Evolutionary conservation across 805 yeast genomes (phyloP), one percentile per base, ranked within the genome.

Genomic region (Zygotorulaspora florentina): DNA sequence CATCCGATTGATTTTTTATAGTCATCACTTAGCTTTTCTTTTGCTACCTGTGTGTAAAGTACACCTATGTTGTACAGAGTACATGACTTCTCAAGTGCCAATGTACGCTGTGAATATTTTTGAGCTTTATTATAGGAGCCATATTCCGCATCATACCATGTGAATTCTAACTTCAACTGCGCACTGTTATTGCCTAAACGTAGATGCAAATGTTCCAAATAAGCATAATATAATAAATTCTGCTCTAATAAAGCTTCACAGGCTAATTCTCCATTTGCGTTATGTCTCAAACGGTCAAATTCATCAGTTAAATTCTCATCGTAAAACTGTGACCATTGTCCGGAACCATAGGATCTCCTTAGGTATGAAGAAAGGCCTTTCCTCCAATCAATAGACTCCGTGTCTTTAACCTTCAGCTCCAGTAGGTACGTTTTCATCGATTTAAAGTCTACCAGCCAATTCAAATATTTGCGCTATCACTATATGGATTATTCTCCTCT

Each of bases 21-120:
- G 45, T 80, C 70, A 3, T 68, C 73, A 17, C 55, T 58, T 11
- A 68, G 48, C 2, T 61, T 60, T 10, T 64, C 61, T 8, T 65
- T 61, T 2, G 82, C 83, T 30, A 76, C 67, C 45, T 75, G 70
- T 2, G 85, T 75, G 47, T 83, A 66, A 2, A 81, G 57, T 0
- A 87, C 74, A 1, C 81, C 96, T 42, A 90, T 66, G 58, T 90
- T 90, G 73, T 83, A 91, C 43, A 93, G 71, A 2, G 84, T 69
- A 20, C 85, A 78, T 0, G 96, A 96, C 67, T 91, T 91, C 59
- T 91, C 99, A 60, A 87, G 89, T 0, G 96, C 88, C 36, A 87
- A 58, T 0, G 96, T 83, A 56, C 77, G 77, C 61, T 90, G 96
- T n/a, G 84, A 71, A 48, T 75, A 75, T 11, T 73, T 66, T 1